Evolutionary conservation across 371 early-diverging fungal species (phyloP), one percentile per base, ranked within the genome.

Genomic region (Saksenaea oblongispora): DNA sequence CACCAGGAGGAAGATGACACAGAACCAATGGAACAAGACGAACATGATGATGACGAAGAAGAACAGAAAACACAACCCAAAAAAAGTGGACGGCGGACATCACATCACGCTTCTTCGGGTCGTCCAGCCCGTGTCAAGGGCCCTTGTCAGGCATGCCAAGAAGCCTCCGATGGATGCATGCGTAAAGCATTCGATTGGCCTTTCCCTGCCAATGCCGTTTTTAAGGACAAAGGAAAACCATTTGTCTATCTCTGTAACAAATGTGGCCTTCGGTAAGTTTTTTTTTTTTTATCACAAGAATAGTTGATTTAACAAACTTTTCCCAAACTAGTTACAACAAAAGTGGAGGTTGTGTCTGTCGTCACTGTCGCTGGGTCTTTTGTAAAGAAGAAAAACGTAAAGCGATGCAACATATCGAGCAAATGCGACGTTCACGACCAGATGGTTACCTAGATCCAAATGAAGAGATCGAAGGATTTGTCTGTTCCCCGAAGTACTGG

Each of bases 221-320:
- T 71, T 44, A 66, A 72, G 54, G 76, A 76, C 66, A 78, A 81
- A 47, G 82, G 78, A 31, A 70, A 67, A 58, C 71, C 71, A 3
- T 81, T 69, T 76, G 82, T 81, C 24, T 76, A 78, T 62, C 75
- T 81, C 28, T 81, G 82, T 53, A 81, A 81, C 63, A 81, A 81
- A 61, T 81, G 82, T 47, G 78, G 82, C 22, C 64, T 81, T 51
- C 62, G 80, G 80, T 75, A 69, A 55, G 56, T 44, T 54, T 9
- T 35, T 10, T 31, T 17, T 41, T 26, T 39, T 42, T 65, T 37
- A 51, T 39, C 35, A 53, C 27, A 60, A 44, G 31, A n/a, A 22
- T 35, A 54, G 42, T 44, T 47, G 58, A 2, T 37, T 22, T 62
- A 55, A 54, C 35, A 34, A 41, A 53, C 18, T 59, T 54, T 63